These are phyloP conservation scores for Keithomyces neogunnii DNA, from an alignment of 2,329 filamentous ascomycete species.

Conservation along the genomic window DNA sequence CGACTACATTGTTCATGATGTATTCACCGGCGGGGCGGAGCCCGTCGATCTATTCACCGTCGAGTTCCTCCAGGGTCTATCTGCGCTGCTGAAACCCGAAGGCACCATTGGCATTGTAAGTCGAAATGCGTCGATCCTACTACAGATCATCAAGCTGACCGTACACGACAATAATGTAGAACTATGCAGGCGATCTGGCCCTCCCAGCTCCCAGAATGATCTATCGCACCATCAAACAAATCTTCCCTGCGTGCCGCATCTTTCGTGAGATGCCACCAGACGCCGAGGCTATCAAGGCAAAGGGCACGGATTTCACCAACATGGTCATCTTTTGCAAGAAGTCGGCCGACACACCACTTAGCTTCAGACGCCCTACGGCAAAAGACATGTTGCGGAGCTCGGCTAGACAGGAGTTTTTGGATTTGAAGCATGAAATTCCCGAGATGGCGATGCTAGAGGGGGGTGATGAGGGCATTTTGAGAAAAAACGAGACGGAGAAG, in stretches of 20 bases:
- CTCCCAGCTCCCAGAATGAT: constrained; percentile 70
- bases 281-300: constrained; percentile 34
- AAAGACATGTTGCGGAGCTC: constrained; percentile 66
- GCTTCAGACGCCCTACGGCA: constrained; percentile 57
- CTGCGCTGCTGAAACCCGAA: constrained; percentile 61
- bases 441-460: constrained; percentile 36
- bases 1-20: constrained; percentile 94
- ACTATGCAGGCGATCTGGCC: constrained; percentile 85
- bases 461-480: constrained; percentile 45
- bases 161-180: constrained; percentile 39
- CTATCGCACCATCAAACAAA: constrained; percentile 68
- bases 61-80: constrained; percentile 69
- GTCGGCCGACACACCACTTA: constrained; percentile 33
- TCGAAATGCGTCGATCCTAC: constrained; percentile 9
- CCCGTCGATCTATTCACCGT: constrained; percentile 80
- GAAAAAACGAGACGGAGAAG: constrained; percentile 53
- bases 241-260: constrained; percentile 85
- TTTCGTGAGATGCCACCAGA: constrained; percentile 68
- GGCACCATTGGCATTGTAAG: constrained; percentile 83
- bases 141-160: not conserved
- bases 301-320: constrained; percentile 74
- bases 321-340: constrained; percentile 93
- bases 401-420: constrained; percentile 59
- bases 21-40: constrained; percentile 94
- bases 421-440: constrained; percentile 64